phyloP scores from a whole-genome alignment of 2,329 filamentous ascomycete genomes.

The Exophiala mesophila region DNA sequence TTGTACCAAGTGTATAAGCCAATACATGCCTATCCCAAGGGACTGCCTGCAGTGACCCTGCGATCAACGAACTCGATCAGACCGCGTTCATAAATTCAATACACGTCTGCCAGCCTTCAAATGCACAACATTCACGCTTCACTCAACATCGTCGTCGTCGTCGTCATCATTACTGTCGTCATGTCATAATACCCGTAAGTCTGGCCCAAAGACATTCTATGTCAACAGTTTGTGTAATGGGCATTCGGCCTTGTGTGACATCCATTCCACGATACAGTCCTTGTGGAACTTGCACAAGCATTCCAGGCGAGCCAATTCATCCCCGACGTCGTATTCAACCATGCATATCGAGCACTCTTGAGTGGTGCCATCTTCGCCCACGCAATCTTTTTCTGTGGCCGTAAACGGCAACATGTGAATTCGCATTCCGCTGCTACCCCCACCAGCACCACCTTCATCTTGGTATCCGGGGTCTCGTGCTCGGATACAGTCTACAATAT shows the following conservation, averaged over 20 bases:
- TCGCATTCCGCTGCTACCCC: slow-evolving; percentile 25
- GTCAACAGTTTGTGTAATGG: slow-evolving; percentile 52
- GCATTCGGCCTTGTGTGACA: slow-evolving; percentile 54
- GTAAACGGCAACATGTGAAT: slow-evolving; percentile 45
- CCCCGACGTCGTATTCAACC: slow-evolving; percentile 58
- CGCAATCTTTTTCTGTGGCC: slow-evolving; percentile 61
- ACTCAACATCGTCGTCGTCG: no score
- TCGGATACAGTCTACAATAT: slow-evolving; percentile 40
- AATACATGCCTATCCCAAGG: no score
- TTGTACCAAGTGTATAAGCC: no score
- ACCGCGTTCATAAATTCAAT: no score
- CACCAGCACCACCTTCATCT: slow-evolving; percentile 15
- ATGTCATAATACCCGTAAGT: neutral
- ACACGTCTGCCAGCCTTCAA: no score
- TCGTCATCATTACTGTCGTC: neutral
- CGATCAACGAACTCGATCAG: no score
- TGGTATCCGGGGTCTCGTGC: slow-evolving; percentile 18
- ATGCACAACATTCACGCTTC: no score
- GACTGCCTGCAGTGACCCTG: no score
- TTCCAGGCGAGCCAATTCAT: slow-evolving; percentile 55
- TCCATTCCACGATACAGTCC: slow-evolving; percentile 57
- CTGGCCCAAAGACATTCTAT: slow-evolving; percentile 7
- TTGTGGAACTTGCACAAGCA: slow-evolving; percentile 63
- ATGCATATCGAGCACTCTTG: slow-evolving; percentile 62
- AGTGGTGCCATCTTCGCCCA: slow-evolving; percentile 47